Evolutionary conservation across 306 rosid genomes (phyloP), one percentile per base, ranked within the genome.

Genomic region (Senna siamea): DNA sequence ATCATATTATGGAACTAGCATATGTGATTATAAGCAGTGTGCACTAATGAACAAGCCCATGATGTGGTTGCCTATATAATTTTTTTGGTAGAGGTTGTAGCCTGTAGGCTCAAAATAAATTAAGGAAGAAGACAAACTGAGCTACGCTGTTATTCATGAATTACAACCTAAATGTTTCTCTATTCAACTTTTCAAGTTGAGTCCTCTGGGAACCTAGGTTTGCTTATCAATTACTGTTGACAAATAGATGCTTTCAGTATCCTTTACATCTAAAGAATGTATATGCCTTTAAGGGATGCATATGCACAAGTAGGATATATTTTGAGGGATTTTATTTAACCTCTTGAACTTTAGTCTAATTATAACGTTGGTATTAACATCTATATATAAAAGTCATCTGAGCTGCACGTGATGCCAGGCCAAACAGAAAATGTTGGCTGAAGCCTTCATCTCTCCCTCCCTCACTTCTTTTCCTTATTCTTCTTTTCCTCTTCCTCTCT

Each of bases 141-240:
- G 41, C 30, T 6, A 15, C 41, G 43, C 17, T 23, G 23, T 62
- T n/a, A 28, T 52, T 26, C 30, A 26, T 26, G 30, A 26, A 26
- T 26, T 26, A 26, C 30, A 38, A 17, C 47, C 43, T 77, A 70
- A 70, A 18, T 11, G 13, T 44, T 28, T 72, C 41, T 23, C 20
- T n/a, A 9, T 20, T 13, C 19, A 4, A 4, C 0, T 44, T 30
- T 30, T 46, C 40, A 22, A 37, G 66, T n/a, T 23, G 18, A 57
- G 23, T 28, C 56, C 40, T 76, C 26, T 54, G 47, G 23, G 67
- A 75, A 53, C 56, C 56, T 53, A 38, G 15, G 43, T 15, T 26
- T 61, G 5, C 30, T 22, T 48, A 34, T 32, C 22, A n/a, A 18
- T 23, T 55, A 55, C 17, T 55, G 5, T 23, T 22, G 20, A 15